Evolutionary conservation across 768 basidiomycete genomes (phyloP), one percentile per base, ranked within the genome.

Genomic region (Kwoniella heveanensis): DNA sequence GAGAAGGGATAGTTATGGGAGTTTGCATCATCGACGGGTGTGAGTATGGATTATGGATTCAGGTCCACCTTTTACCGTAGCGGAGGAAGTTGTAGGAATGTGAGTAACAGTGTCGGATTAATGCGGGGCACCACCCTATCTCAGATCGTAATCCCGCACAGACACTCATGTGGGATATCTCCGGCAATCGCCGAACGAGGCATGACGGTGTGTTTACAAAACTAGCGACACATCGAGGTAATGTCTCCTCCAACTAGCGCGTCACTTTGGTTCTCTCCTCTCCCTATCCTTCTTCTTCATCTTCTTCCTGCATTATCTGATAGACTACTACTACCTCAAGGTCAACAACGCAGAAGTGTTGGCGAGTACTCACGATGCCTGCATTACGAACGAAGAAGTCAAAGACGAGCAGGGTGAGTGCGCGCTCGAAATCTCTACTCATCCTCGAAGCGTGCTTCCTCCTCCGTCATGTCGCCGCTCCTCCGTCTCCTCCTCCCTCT

Each of bases 401-500:
- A 12, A 68, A 68, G 29, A 63, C 62, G 36, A 68, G 66, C 59
- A 49, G 66, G 39, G 66, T 68, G 29, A 67, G 66, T 60, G n/a
- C n/a, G n/a, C n/a, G n/a, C n/a, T n/a, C n/a, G n/a, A n/a, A n/a
- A n/a, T n/a, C n/a, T n/a, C n/a, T n/a, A n/a, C n/a, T n/a, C 3
- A 13, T 54, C 21, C 21, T 60, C 12, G 17, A 10, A 7, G 32
- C 30, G 24, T 59, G 8, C 19, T 17, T 37, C 39, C 29, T 56
- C 12, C 7, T 52, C 22, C 29, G 9, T 52, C 6, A 32, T n/a
- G n/a, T 6, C 32, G 32, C 32, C 32, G 32, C 32, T 32, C 39
- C 15, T 44, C 19, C 25, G 27, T 25, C 27, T 22, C 15, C 39
- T n/a, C 37, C 46, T 58, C 30, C 27, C 22, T 24, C 48, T 24